A percentile compares a stretch with the other conserved stretches of the same genome.
Conservation (phyloP, 257 asterid genomes). For the Nicotiana obtusifolia region DNA sequence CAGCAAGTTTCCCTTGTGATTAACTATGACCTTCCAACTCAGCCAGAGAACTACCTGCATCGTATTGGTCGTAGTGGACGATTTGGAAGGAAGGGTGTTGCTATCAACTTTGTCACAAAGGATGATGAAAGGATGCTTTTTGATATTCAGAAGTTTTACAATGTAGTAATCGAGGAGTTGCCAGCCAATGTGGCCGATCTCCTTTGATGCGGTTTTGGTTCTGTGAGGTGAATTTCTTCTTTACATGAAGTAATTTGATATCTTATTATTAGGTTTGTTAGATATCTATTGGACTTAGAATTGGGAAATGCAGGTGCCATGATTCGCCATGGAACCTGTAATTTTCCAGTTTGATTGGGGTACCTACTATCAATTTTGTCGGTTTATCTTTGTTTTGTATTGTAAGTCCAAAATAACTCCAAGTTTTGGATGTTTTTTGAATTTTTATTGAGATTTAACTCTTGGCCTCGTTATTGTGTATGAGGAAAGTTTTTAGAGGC, state of each 20-base stretch:
- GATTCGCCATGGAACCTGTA: not conserved
- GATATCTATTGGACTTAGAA: not conserved
- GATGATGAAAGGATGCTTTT: conserved; percentile 72
- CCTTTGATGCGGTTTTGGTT: conserved; percentile 9
- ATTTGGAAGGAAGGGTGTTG: conserved; percentile 84
- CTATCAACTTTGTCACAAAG: conserved; percentile 73
- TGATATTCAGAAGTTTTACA: conserved; percentile 70
- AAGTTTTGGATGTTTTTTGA: conserved; percentile 1
- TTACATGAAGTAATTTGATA: not conserved
- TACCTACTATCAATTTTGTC: conserved; percentile 10
- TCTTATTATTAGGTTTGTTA: conserved; percentile 3
- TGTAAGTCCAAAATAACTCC: not conserved
- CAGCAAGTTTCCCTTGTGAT: conserved; percentile 81
- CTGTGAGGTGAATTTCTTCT: not conserved
- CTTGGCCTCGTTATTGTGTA: not conserved
- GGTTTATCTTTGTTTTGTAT: not conserved
- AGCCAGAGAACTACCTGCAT: conserved; percentile 81
- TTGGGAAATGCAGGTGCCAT: not conserved
- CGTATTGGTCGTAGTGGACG: conserved; percentile 87
- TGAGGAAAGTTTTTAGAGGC: not conserved
- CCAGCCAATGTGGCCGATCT: conserved; percentile 88
- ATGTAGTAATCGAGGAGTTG: conserved; percentile 67
- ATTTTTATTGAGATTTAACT: not conserved
- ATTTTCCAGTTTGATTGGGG: conserved; percentile 5
- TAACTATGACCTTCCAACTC: conserved; percentile 74